These are phyloP conservation scores for Microbotryomycetes sp. DNA, from an alignment of 1,284 basidiomycete species.

Conservation along the genomic window DNA sequence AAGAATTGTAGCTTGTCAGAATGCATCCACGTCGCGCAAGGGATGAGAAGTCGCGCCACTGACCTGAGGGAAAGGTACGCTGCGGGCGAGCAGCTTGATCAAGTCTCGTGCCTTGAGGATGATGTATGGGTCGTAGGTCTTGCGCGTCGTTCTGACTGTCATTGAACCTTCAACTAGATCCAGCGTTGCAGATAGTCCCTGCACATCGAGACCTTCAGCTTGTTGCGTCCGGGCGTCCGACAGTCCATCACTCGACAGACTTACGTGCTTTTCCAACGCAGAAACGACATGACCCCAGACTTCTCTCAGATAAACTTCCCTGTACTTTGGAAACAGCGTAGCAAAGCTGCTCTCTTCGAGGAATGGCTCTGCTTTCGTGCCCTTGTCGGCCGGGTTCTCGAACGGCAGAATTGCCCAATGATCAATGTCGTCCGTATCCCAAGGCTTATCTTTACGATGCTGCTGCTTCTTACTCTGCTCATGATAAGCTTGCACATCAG, in stretches of 20 bases:
- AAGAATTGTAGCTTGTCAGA: neutral
- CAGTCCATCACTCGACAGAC: constrained; percentile 20
- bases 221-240: neutral
- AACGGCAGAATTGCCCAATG: constrained; percentile 57
- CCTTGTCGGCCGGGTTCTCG: constrained; percentile 9
- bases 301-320: constrained; percentile 91
- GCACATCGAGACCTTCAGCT: neutral
- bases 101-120: constrained; percentile 93
- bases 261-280: constrained; percentile 71
- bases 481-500: too few species aligned
- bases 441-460: constrained; percentile 88
- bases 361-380: constrained; percentile 85
- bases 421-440: constrained; percentile 98
- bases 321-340: constrained; percentile 96
- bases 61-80: constrained; percentile 59
- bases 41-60: constrained; percentile 1
- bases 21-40: neutral
- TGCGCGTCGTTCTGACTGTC: constrained; percentile 93
- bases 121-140: constrained; percentile 94
- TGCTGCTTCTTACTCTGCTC: constrained; percentile 63
- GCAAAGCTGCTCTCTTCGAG: constrained; percentile 95
- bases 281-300: constrained; percentile 91
- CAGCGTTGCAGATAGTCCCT: constrained; percentile 85
- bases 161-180: constrained; percentile 95
- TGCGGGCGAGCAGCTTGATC: constrained; percentile 88